phyloP scores from a whole-genome alignment of 2,329 filamentous ascomycete species.

The Neonectria neomacrospora region DNA sequence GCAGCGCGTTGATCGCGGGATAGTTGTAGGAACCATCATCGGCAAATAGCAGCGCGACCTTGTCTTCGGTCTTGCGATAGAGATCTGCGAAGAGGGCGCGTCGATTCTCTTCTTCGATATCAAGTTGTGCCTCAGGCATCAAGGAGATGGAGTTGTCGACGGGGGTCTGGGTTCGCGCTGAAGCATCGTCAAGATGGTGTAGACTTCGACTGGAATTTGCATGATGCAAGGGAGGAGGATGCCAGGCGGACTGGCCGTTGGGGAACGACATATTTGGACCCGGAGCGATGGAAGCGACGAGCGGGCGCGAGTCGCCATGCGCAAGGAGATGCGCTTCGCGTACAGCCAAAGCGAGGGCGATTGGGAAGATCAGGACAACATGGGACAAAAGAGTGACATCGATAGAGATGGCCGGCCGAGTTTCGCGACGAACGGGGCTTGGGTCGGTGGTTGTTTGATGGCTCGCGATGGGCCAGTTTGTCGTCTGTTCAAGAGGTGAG shows the following conservation, averaged over 20 bases:
- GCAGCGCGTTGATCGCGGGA: constrained; percentile 64
- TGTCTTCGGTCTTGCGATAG: constrained; percentile 80
- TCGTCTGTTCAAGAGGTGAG: constrained; percentile 65
- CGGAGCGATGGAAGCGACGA: constrained; percentile 60
- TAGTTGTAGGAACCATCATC: constrained; percentile 65
- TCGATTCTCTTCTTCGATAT: constrained; percentile 75
- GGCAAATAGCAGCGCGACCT: constrained; percentile 79
- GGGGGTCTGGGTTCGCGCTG: constrained; percentile 62
- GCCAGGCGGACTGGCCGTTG: constrained; percentile 75
- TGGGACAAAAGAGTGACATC: constrained; percentile 62
- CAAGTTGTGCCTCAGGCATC: constrained; percentile 70
- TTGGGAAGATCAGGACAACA: constrained; percentile 61
- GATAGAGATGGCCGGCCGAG: constrained; percentile 59
- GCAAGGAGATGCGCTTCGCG: constrained; percentile 62
- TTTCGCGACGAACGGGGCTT: constrained; percentile 55
- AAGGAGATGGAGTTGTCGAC: constrained; percentile 60
- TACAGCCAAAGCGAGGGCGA: constrained; percentile 60
- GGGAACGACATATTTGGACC: constrained; percentile 72
- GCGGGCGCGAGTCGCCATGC: constrained; percentile 66
- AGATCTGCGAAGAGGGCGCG: constrained; percentile 80
- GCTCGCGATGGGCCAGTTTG: constrained; percentile 60
- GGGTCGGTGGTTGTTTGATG: constrained; percentile 62
- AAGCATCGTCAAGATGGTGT: constrained; percentile 70
- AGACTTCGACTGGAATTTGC: constrained; percentile 61
- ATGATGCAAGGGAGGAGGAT: constrained; percentile 64